A percentile compares a stretch with the other conserved stretches of the same genome.
Evolutionary conservation across 306 rosid genomes (phyloP).

Genomic region (apple (Malus domestica)): ASM211411v1 NC_041799.1:6383001-6383500

Average conservation of each 20-base stretch:
- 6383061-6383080: conserved; percentile 49
- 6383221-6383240: conserved; percentile 43
- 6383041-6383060: conserved; percentile 45
- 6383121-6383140: conserved; percentile 41
- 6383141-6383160: conserved; percentile 39
- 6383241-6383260: conserved; percentile 43
- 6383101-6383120: conserved; percentile 27
- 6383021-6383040: conserved; percentile 17
- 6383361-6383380: conserved; percentile 39
- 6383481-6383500: conserved; percentile 63
- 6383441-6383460: conserved; percentile 70
- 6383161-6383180: conserved; percentile 51
- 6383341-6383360: conserved; percentile 42
- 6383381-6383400: conserved; percentile 62
- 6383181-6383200: conserved; percentile 61
- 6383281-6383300: not conserved
- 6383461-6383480: conserved; percentile 66
- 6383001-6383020: conserved; percentile 32
- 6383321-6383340: conserved; percentile 48
- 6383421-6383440: conserved; percentile 57
- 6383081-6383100: conserved; percentile 18
- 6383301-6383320: not conserved
- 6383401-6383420: conserved; percentile 37
- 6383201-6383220: conserved; percentile 44
- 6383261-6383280: conserved; percentile 37